These are phyloP conservation scores for Artomyces pyxidatus DNA, from an alignment of 768 basidiomycete genomes.

Conservation along the genomic window DNA sequence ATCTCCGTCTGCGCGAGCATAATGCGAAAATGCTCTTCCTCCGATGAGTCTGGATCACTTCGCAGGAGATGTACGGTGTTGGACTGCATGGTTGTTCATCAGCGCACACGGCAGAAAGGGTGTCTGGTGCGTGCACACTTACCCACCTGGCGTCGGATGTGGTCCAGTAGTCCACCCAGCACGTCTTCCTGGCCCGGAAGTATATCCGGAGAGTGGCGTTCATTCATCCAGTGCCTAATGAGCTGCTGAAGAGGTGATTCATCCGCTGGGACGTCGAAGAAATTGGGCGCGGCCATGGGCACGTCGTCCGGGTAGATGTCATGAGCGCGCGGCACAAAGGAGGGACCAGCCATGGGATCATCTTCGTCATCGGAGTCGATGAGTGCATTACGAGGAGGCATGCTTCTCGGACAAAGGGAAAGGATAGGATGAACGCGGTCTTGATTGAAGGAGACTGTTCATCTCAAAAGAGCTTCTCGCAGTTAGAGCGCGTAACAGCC, in stretches of 20 bases:
- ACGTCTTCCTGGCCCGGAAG: conserved; percentile 66
- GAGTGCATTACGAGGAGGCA: conserved; percentile 14
- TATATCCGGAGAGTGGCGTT: conserved; percentile 74
- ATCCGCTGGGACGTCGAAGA: conserved; percentile 18
- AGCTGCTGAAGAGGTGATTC: conserved; percentile 63
- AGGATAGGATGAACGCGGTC: too few relatives aligned
- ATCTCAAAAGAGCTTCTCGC: neutral
- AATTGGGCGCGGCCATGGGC: neutral
- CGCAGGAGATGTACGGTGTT: conserved; percentile 70
- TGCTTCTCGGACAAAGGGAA: too few relatives aligned
- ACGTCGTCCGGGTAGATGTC: neutral
- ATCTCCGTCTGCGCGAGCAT: conserved; percentile 93
- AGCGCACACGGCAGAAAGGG: neutral
- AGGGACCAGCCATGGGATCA: conserved; percentile 9
- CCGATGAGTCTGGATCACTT: conserved; percentile 75
- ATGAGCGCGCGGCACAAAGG: neutral
- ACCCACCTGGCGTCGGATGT: conserved; percentile 75
- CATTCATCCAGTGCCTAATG: conserved; percentile 81
- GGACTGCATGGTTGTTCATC: conserved; percentile 39
- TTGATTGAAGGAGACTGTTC: too few relatives aligned
- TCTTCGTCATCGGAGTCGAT: conserved; percentile 15
- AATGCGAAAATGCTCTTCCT: conserved; percentile 90
- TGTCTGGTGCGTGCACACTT: conserved; percentile 3
- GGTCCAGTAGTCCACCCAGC: conserved; percentile 59
- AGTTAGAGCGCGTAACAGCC: neutral